phyloP scores from a whole-genome alignment of 345 rosid species.

The Turritis glabra region DNA sequence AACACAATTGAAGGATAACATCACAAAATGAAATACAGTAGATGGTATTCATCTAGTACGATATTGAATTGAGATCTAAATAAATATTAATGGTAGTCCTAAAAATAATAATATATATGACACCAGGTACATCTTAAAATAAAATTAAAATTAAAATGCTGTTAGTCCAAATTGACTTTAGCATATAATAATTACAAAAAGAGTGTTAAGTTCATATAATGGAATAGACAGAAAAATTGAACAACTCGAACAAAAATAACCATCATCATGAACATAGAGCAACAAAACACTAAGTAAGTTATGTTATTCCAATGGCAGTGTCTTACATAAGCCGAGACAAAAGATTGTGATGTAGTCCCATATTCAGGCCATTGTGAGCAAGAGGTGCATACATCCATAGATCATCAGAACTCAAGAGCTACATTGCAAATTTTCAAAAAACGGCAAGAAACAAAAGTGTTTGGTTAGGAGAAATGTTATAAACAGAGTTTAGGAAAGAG shows the following conservation, averaged over 20 bases:
- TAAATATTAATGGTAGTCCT: not conserved
- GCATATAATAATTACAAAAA: slow-evolving; percentile 3
- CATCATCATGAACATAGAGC: not conserved
- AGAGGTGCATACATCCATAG: slow-evolving; percentile 91
- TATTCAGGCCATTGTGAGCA: slow-evolving; percentile 71
- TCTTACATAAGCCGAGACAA: slow-evolving; percentile 38
- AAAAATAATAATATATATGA: not conserved
- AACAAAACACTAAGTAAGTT: not conserved
- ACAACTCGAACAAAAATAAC: not conserved
- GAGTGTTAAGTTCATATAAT: not conserved
- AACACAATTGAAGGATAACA: no score
- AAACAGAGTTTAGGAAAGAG: not conserved
- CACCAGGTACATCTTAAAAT: not conserved
- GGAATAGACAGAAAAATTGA: not conserved
- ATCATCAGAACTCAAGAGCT: slow-evolving; percentile 91
- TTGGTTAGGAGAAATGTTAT: not conserved
- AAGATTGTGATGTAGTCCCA: slow-evolving; percentile 61
- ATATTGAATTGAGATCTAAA: not conserved
- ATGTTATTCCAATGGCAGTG: not conserved
- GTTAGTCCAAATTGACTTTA: slow-evolving; percentile 1
- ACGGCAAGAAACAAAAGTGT: not conserved
- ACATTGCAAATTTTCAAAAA: slow-evolving; percentile 25
- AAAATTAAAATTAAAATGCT: not conserved
- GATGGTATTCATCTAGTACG: not conserved
- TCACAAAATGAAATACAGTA: no score